Evolutionary conservation across 371 early-diverging fungal species (phyloP).

Genomic region (Mucor racemosus): DNA sequence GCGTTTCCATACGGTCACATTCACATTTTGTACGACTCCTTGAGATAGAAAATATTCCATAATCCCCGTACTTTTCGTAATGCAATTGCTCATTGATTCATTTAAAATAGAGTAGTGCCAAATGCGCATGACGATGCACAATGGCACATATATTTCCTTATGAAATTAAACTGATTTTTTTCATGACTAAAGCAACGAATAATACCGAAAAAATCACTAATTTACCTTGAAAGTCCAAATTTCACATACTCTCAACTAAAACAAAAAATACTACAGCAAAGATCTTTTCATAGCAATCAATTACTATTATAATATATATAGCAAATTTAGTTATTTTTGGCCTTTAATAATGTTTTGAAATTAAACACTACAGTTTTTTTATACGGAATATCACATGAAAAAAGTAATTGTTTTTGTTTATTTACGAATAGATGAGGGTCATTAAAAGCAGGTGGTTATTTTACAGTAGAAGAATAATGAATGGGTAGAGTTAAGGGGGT

Average conservation of each 20-base stretch:
- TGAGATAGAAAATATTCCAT: not conserved
- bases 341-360: not conserved
- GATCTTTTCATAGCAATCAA: too few relatives aligned
- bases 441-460: not conserved
- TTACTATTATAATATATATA: too few relatives aligned
- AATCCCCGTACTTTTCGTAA: not conserved
- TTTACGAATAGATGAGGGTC: not conserved
- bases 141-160: not conserved
- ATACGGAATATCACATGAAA: not conserved
- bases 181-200: not conserved
- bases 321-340: too few relatives aligned
- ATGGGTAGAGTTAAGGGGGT: not conserved
- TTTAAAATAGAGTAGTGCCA: not conserved
- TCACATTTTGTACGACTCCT: slow-evolving; percentile 4
- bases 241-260: too few relatives aligned
- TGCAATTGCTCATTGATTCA: not conserved
- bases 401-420: not conserved
- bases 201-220: too few relatives aligned
- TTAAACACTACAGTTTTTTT: not conserved
- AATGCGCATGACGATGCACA: not conserved
- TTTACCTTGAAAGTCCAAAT: too few relatives aligned
- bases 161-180: not conserved
- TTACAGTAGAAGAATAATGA: not conserved
- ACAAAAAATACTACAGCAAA: too few relatives aligned
- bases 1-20: not conserved